Conservation (phyloP, 345 rosid genomes). For the Syzygium aromaticum region DNA sequence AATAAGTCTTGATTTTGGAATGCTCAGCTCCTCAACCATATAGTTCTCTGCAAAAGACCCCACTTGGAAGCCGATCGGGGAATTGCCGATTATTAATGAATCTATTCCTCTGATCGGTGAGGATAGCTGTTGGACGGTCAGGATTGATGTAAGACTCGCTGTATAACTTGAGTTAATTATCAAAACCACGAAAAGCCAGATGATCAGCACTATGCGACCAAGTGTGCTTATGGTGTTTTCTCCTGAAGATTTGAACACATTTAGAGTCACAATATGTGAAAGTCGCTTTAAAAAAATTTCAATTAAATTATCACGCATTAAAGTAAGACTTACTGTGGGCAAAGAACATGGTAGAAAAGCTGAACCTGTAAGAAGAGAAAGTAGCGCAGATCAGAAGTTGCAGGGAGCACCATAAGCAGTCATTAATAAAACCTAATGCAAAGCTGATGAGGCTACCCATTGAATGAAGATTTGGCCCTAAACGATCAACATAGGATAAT, state of each 20-base stretch:
- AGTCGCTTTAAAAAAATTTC: not conserved
- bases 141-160: slow-evolving; percentile 92
- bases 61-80: slow-evolving; percentile 57
- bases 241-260: slow-evolving; percentile 43
- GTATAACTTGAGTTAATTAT: slow-evolving; percentile 90
- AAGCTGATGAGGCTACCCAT: not conserved
- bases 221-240: slow-evolving; percentile 79
- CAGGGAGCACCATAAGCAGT: not conserved
- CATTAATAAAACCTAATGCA: not conserved
- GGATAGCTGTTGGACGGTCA: slow-evolving; percentile 78
- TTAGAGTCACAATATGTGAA: not conserved
- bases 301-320: not conserved
- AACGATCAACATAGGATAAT: not conserved
- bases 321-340: slow-evolving; percentile 63
- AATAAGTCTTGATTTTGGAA: slow-evolving; percentile 67
- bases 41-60: slow-evolving; percentile 83
- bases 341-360: slow-evolving; percentile 87
- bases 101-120: slow-evolving; percentile 87
- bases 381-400: not conserved
- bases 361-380: slow-evolving; percentile 49
- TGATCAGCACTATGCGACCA: slow-evolving; percentile 65
- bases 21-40: slow-evolving; percentile 59
- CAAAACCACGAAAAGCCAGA: slow-evolving; percentile 88
- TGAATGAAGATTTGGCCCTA: not conserved
- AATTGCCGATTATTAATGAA: slow-evolving; percentile 43